These are phyloP conservation scores for Monosporascus sp. DNA, from an alignment of 2,329 filamentous ascomycete species.

Conservation along the genomic window DNA sequence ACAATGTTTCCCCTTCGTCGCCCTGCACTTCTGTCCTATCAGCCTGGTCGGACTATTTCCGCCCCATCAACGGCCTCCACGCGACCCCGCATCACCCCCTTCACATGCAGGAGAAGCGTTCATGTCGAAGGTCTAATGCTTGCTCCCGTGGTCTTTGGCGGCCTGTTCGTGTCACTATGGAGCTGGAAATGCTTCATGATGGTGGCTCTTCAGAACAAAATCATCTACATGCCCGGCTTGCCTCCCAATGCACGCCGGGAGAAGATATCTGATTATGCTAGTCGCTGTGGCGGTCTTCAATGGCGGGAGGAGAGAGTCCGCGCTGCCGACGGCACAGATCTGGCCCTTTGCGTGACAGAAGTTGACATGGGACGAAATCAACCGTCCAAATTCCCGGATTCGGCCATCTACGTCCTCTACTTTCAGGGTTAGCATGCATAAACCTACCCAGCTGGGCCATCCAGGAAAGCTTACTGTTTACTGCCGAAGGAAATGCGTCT, in stretches of 20 bases:
- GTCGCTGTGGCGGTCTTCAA: constrained; percentile 52
- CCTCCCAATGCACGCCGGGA: constrained; percentile 66
- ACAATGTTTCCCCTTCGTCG: constrained; percentile 14
- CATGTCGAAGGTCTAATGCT: constrained; percentile 44
- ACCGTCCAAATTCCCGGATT: constrained; percentile 11
- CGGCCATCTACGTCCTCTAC: constrained; percentile 50
- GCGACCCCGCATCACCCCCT: constrained; percentile 14
- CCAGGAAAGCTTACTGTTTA: constrained; percentile 14
- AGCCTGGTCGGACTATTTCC: constrained; percentile 7
- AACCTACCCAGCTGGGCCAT: constrained; percentile 5
- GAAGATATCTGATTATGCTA: constrained; percentile 58
- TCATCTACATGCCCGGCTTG: constrained; percentile 75
- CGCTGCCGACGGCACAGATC: constrained; percentile 59
- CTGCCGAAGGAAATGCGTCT: constrained; percentile 49
- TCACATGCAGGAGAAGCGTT: constrained; percentile 23
- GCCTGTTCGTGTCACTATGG: constrained; percentile 61
- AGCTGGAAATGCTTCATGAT: constrained; percentile 67
- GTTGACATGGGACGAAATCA: constrained; percentile 22
- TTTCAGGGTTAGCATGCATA: constrained; percentile 44
- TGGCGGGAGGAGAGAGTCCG: constrained; percentile 62
- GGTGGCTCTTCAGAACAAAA: constrained; percentile 72
- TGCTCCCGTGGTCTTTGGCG: constrained; percentile 61
- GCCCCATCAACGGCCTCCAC: constrained; percentile 14
- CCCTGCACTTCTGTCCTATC: constrained; percentile 9
- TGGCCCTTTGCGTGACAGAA: constrained; percentile 54